Evolutionary conservation across 129 eudicot genomes (phyloP), one percentile per base, ranked within the genome.

Genomic region (Flaveria trinervia): DNA sequence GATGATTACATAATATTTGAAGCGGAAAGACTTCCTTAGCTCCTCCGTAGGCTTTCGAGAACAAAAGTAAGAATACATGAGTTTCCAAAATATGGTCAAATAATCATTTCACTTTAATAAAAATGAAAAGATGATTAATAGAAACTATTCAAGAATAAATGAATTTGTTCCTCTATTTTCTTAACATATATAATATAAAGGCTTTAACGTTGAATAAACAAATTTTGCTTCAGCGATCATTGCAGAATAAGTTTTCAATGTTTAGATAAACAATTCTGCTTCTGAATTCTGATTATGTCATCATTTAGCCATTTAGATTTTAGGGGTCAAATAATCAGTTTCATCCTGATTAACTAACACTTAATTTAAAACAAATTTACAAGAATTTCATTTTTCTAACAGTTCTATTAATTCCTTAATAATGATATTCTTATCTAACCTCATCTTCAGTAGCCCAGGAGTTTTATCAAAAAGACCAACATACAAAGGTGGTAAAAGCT

Each of bases 361-460:
- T 52, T 16, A 52, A n/a, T n/a, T 16, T 16, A 52, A 52, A 52
- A n/a, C 59, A 52, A 52, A 52, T 52, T 52, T 52, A 52, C 30
- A 57, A 57, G 5, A 57, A 57, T 57, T 20, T 57, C 65, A 20
- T 57, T 18, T 9, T 20, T 22, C 8, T 57, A 9, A 56, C 28
- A 56, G 18, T 56, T 56, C 64, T 51, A 51, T 51, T 51, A 16
- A 15, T 51, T 51, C 12, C 6, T 16, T 51, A 15, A 22, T 25
- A 7, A 43, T 13, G 28, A 51, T 26, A 8, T 55, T 77, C 2
- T 39, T 25, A 51, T 81, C 90, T 84, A 83, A 91, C 96, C 97
- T 94, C 99, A 74, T 94, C 96, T 82, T 94, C 94, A 28, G 88
- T 91, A 49, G 99, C 99, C 97, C 96, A 94, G 12, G 83, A 84